Evolutionary conservation across 2,329 filamentous ascomycete genomes (phyloP).

Genomic region (Drechslerella coelobrocha): DNA sequence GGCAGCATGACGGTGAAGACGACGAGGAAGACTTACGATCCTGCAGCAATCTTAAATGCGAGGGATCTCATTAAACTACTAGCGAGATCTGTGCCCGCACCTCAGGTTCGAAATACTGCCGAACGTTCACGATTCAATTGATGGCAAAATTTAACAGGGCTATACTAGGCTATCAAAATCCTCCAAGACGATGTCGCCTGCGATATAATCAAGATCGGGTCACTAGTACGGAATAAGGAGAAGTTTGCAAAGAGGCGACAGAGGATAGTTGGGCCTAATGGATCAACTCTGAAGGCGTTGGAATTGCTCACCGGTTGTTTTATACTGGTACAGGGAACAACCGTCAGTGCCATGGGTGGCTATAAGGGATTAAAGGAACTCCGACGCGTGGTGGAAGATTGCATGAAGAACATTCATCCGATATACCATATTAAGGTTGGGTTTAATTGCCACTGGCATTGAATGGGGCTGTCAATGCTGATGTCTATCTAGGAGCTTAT

Average conservation of each 20-base stretch:
- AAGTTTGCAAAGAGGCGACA: conserved; percentile 94
- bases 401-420: conserved; percentile 91
- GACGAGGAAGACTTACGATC: conserved; percentile 88
- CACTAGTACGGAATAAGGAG: conserved; percentile 89
- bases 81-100: conserved; percentile 86
- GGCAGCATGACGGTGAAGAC: conserved; percentile 97
- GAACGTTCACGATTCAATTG: conserved; percentile 43
- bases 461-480: conserved; percentile 2
- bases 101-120: conserved; percentile 63
- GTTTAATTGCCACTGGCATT: conserved; percentile 52
- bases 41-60: conserved; percentile 89
- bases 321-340: conserved; percentile 95
- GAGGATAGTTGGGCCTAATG: conserved; percentile 87
- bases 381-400: conserved; percentile 86
- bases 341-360: conserved; percentile 86
- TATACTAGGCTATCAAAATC: conserved; percentile 75
- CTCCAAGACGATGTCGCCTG: conserved; percentile 89
- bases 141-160: neutral
- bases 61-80: conserved; percentile 93
- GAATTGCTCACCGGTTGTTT: conserved; percentile 91
- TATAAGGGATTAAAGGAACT: conserved; percentile 95
- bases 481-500: conserved; percentile 69
- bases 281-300: conserved; percentile 90
- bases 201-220: conserved; percentile 95
- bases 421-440: conserved; percentile 86